Evolutionary conservation across 768 basidiomycete species (phyloP).

Genomic region (Tricholoma hemisulphureum): DNA sequence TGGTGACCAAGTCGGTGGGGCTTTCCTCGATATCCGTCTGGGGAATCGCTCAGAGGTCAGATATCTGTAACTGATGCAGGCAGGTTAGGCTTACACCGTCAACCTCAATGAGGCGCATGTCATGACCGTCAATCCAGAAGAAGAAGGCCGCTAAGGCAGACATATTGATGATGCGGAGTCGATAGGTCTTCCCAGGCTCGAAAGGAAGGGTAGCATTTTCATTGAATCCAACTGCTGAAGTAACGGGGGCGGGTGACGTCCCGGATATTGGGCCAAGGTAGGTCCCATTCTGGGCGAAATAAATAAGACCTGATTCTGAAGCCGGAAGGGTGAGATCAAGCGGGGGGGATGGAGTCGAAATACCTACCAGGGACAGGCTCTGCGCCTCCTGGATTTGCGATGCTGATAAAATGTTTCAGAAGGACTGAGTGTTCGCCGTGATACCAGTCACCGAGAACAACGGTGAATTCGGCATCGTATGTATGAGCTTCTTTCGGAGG

Average conservation of each 20-base stretch:
- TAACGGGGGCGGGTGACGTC: constrained; percentile 48
- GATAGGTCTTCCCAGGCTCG: constrained; percentile 85
- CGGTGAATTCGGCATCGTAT: constrained; percentile 90
- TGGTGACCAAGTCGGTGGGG: constrained; percentile 64
- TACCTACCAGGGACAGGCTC: constrained; percentile 82
- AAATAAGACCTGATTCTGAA: constrained; percentile 76
- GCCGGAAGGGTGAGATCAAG: not conserved
- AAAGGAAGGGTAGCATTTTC: constrained; percentile 86
- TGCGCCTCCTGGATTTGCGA: constrained; percentile 76
- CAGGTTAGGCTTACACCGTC: constrained; percentile 59
- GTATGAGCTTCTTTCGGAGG: constrained; percentile 59
- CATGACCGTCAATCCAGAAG: constrained; percentile 89
- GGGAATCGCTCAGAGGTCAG: not conserved
- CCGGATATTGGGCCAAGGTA: constrained; percentile 66
- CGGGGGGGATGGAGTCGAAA: not conserved
- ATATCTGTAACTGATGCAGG: not conserved
- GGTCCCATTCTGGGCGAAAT: constrained; percentile 71
- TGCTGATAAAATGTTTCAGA: constrained; percentile 63
- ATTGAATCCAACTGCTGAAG: constrained; percentile 73
- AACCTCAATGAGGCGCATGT: constrained; percentile 81
- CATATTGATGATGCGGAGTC: constrained; percentile 85
- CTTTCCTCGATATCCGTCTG: constrained; percentile 78
- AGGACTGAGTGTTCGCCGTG: constrained; percentile 70
- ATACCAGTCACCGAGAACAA: constrained; percentile 92
- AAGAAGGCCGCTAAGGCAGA: constrained; percentile 71